Evolutionary conservation across 2,329 filamentous ascomycete species (phyloP).

Genomic region (Neonectria punicea): DNA sequence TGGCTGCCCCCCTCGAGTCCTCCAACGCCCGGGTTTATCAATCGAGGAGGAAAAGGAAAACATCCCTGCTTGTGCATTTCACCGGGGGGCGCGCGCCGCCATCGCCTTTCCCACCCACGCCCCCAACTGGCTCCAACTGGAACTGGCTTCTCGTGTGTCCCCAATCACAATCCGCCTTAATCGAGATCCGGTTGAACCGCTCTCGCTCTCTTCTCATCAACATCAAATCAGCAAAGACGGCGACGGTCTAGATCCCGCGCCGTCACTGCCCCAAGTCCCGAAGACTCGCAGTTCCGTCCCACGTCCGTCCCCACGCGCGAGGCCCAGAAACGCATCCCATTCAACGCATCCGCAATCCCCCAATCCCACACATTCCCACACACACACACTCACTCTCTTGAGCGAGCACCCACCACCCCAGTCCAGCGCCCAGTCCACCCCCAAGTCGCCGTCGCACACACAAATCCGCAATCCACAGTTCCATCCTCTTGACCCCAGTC

Average conservation of each 20-base stretch:
- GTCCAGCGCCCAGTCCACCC: conserved; percentile 14
- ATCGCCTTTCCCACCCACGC: conserved; percentile 16
- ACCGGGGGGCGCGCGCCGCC: conserved; percentile 15
- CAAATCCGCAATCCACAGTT: conserved; percentile 3
- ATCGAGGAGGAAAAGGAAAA: conserved; percentile 15
- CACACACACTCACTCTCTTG: conserved; percentile 4
- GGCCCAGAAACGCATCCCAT: neutral
- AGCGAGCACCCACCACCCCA: conserved; percentile 7
- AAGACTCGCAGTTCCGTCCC: conserved; percentile 15
- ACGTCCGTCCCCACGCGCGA: conserved; percentile 24
- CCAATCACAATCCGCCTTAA: conserved; percentile 15
- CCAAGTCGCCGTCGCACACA: conserved; percentile 20
- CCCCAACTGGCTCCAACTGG: conserved; percentile 5
- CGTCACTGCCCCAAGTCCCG: conserved; percentile 1
- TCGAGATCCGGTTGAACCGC: conserved; percentile 4
- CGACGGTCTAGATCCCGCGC: conserved; percentile 3
- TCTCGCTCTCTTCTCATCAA: neutral
- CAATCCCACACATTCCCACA: conserved; percentile 23
- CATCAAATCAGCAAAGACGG: conserved; percentile 2
- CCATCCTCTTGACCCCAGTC: conserved; percentile 22
- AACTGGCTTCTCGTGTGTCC: conserved; percentile 6
- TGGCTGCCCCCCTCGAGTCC: neutral
- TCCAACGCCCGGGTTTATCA: conserved; percentile 7
- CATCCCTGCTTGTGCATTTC: conserved; percentile 27
- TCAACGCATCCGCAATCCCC: conserved; percentile 11